Conservation (phyloP, 495 filamentous ascomycete genomes). For the Ramalina intermedia region DNA sequence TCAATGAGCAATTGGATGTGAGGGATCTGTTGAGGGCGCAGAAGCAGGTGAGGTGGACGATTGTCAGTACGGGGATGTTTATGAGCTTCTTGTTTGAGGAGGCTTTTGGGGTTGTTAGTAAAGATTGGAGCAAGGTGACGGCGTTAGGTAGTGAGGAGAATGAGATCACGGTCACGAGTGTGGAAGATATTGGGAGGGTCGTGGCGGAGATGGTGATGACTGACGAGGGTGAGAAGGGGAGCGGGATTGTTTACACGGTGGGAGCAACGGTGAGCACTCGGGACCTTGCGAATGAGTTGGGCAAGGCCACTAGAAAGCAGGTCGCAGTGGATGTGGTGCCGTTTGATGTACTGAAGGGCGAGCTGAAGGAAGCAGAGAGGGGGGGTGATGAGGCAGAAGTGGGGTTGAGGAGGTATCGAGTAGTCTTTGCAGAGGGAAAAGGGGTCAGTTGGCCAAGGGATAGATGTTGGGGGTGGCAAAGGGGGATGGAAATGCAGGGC, state of each 20-base stretch:
- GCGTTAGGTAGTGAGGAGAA: slow-evolving; percentile 44
- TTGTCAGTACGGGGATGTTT: slow-evolving; percentile 50
- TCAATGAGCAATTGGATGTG: slow-evolving; percentile 48
- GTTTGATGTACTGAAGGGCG: slow-evolving; percentile 20
- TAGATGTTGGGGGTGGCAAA: slow-evolving; percentile 31
- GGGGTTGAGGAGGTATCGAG: slow-evolving; percentile 40
- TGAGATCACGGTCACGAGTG: slow-evolving; percentile 39
- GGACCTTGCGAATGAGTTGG: slow-evolving; percentile 34
- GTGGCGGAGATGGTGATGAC: slow-evolving; percentile 36
- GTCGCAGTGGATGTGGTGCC: slow-evolving; percentile 33
- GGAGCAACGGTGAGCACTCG: slow-evolving; percentile 45
- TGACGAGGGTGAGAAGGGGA: slow-evolving; percentile 10
- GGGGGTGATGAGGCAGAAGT: slow-evolving; percentile 32
- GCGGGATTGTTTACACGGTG: slow-evolving; percentile 34
- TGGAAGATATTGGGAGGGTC: slow-evolving; percentile 42
- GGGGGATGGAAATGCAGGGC: slow-evolving; percentile 25
- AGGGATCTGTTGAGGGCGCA: slow-evolving; percentile 36
- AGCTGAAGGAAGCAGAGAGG: slow-evolving; percentile 23
- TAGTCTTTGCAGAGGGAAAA: slow-evolving; percentile 41
- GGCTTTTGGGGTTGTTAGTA: slow-evolving; percentile 40
- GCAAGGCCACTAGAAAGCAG: slow-evolving; percentile 22
- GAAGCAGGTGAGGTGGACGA: slow-evolving; percentile 33
- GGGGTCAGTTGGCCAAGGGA: slow-evolving; percentile 45
- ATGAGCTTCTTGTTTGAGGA: slow-evolving; percentile 46
- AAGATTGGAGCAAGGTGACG: slow-evolving; percentile 19